A percentile compares a stretch with the other conserved stretches of the same genome.
These are phyloP conservation scores for Immersiella caudata DNA, from an alignment of 495 filamentous ascomycete genomes.

Conservation along the genomic window DNA sequence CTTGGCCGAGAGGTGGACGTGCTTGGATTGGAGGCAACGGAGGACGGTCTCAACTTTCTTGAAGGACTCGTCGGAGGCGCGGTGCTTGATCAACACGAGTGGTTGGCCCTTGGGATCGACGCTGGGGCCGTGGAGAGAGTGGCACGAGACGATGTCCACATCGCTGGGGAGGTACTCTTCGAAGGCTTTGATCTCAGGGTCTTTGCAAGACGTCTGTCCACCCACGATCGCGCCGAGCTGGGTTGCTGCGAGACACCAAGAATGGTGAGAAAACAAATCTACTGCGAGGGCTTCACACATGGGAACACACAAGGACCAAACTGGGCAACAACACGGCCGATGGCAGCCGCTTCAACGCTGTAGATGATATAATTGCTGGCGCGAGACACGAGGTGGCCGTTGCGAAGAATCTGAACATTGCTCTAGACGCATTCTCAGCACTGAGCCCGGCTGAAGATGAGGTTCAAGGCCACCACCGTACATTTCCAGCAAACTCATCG, in stretches of 20 bases:
- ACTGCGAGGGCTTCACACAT: conserved; percentile 16
- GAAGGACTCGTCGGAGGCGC: conserved; percentile 76
- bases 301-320: conserved; percentile 84
- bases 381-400: conserved; percentile 94
- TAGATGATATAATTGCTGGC: conserved; percentile 97
- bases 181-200: conserved; percentile 92
- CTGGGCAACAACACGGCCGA: conserved; percentile 78
- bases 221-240: conserved; percentile 93
- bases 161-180: conserved; percentile 84
- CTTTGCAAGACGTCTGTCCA: conserved; percentile 97
- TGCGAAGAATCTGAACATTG: conserved; percentile 77
- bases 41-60: conserved; percentile 78
- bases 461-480: conserved; percentile 44
- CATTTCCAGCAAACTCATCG: conserved; percentile 74
- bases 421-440: conserved; percentile 66
- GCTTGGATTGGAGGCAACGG: conserved; percentile 76
- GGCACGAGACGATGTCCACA: conserved; percentile 93
- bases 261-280: conserved; percentile 25
- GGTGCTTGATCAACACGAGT: conserved; percentile 89
- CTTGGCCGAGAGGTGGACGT: conserved; percentile 81
- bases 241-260: conserved; percentile 63
- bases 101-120: conserved; percentile 88
- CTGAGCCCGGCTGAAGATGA: conserved; percentile 37
- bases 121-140: conserved; percentile 92
- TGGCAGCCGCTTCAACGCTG: conserved; percentile 90